A percentile compares a stretch with the other conserved stretches of the same genome.
phyloP scores from a whole-genome alignment of 2,329 filamentous ascomycete species.

The Blastomyces parvus region DNA sequence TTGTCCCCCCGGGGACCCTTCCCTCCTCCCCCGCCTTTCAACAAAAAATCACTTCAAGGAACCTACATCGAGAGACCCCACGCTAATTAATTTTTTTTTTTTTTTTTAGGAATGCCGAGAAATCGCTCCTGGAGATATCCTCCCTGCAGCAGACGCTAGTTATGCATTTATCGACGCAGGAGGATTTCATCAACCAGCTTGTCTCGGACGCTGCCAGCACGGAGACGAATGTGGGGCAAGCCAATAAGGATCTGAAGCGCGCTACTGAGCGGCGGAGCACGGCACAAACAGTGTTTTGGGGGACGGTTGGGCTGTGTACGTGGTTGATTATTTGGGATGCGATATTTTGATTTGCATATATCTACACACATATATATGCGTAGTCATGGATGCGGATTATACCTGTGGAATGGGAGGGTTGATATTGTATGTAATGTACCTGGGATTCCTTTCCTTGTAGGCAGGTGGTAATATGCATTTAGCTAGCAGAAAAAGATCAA shows the following conservation, averaged over 20 bases:
- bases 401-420: neutral
- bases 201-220: constrained; percentile 75
- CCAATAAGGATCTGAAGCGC: constrained; percentile 84
- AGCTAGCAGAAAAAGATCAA: too few species aligned
- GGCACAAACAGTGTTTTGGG: constrained; percentile 70
- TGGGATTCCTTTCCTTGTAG: too few species aligned
- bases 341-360: constrained; percentile 39
- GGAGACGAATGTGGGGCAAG: constrained; percentile 74
- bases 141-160: constrained; percentile 85
- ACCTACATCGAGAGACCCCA: neutral
- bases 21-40: neutral
- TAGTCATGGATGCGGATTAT: neutral
- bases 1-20: neutral
- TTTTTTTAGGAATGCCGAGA: constrained; percentile 63
- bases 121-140: constrained; percentile 82
- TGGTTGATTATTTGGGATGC: constrained; percentile 72
- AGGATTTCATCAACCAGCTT: constrained; percentile 79
- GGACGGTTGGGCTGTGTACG: constrained; percentile 63
- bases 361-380: neutral
- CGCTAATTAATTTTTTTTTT: neutral
- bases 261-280: constrained; percentile 63
- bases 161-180: constrained; percentile 73
- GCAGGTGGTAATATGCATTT: too few species aligned
- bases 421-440: too few species aligned
- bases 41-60: neutral